Base-by-base conservation (phyloP, 169 alveolate species). In the Cryptosporidium muris region DNA sequence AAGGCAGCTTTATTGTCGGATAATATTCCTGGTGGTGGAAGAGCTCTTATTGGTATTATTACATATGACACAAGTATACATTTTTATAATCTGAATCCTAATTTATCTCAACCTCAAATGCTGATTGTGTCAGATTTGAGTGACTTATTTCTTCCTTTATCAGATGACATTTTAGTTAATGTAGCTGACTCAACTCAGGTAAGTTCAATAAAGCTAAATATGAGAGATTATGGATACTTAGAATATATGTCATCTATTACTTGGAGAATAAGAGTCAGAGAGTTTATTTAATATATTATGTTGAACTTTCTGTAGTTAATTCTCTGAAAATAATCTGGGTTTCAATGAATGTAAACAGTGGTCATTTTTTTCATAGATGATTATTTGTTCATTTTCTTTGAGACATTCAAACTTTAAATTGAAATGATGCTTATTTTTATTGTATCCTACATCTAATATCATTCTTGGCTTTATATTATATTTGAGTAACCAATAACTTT, bases 1-100 rank as follows among this genome's bases (percentile, higher is more conserved):
- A 93, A 93, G 91, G 92, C 89, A 42, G 91, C 92, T 51, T 88
- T 94, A 66, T 92, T 85, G 54, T 66, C 91, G 6, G 93, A 91
- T 47, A 51, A 48, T 51, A 80, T 92, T 52, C 94, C 93, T 38
- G 95, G 96, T 14, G 92, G 91, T 49, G 92, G 95, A 12, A 90
- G 99, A 64, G 93, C 99, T 6, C 81, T 92, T 88, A 92, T 96
- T 40, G 98, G 99, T 36, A 94, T 98, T 43, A 92, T 98, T 80
- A 95, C 99, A 5, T 98, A 91, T 88, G 99, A 98, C 92, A 88
- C 97, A 7, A 81, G 94, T 52, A 95, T 97, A 8, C 99, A 97
- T 91, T 97, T 97, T 92, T 97, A 96, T 82, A 93, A 94, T 68
- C 88, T 96, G 88, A 89, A 90, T 82, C 88, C 90, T 38, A 90